Conservation (phyloP, 1,284 basidiomycete genomes). For the Fistulinella cinereoalba region DNA sequence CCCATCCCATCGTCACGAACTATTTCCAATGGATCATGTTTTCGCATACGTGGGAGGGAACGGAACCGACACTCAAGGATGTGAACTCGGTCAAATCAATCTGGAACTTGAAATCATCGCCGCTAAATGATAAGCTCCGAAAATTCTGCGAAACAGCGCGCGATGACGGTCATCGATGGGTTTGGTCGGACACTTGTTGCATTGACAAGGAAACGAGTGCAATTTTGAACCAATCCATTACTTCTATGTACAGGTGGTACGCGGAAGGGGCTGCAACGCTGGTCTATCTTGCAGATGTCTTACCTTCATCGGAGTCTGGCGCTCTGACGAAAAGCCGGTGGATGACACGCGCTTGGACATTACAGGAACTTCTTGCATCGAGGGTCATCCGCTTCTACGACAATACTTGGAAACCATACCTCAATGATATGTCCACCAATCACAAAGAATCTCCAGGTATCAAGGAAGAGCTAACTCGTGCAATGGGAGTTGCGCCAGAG, state of each 20-base stretch:
- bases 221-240: background rate
- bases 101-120: conserved; percentile 1
- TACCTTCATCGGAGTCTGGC: background rate
- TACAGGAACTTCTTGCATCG: conserved; percentile 15
- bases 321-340: conserved; percentile 11
- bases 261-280: conserved; percentile 2
- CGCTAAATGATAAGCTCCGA: conserved; percentile 7
- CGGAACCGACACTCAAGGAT: conserved; percentile 14
- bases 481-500: background rate
- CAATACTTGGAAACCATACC: background rate
- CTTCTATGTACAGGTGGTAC: conserved; percentile 14
- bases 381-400: conserved; percentile 11
- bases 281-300: conserved; percentile 5
- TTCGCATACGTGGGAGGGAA: conserved; percentile 18
- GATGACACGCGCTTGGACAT: conserved; percentile 17
- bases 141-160: background rate
- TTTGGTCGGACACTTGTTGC: conserved; percentile 1
- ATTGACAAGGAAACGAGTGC: conserved; percentile 6
- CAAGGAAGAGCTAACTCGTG: background rate
- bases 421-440: background rate
- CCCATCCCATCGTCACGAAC: background rate
- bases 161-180: background rate
- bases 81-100: conserved; percentile 5
- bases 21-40: conserved; percentile 13
- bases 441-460: background rate